Percentiles rank a stretch among this genome's conserved stretches.
These are phyloP conservation scores for Chytriomyces confervae DNA, from an alignment of 192 early-diverging fungal genomes.

Conservation along the genomic window DNA sequence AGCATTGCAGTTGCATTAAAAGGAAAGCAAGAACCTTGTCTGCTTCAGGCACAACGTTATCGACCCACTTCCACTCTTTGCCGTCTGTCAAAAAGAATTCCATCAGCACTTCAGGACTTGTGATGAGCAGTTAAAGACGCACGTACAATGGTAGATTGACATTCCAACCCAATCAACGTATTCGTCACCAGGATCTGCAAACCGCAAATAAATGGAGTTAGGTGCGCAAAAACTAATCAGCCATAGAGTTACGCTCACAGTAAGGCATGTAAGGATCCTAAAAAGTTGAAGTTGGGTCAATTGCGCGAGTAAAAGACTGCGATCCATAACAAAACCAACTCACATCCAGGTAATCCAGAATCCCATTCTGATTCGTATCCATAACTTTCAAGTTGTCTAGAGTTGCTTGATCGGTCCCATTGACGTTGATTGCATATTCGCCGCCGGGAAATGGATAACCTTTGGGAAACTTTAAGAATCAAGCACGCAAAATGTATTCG, in stretches of 20 bases:
- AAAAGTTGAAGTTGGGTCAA: neutral
- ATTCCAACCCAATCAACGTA: conserved; percentile 40
- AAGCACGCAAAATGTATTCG: neutral
- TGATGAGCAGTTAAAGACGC: neutral
- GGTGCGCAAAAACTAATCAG: too few relatives aligned
- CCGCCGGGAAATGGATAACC: conserved; percentile 16
- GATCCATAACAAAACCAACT: neutral
- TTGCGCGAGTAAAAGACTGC: neutral
- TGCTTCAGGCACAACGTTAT: conserved; percentile 16
- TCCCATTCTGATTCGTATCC: conserved; percentile 32
- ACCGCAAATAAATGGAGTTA: too few relatives aligned
- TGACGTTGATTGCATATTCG: conserved; percentile 18
- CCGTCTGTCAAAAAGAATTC: neutral
- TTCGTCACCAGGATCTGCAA: conserved; percentile 23
- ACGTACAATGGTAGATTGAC: conserved; percentile 35
- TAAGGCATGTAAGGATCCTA: conserved; percentile 32
- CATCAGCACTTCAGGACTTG: neutral
- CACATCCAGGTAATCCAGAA: conserved; percentile 18
- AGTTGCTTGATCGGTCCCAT: conserved; percentile 1
- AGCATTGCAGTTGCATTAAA: neutral
- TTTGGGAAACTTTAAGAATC: neutral
- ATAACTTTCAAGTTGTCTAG: conserved; percentile 28
- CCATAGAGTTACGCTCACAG: neutral
- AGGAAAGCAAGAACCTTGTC: neutral
- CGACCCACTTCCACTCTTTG: conserved; percentile 14